phyloP scores from a whole-genome alignment of 768 basidiomycete species.

The Leccinum broughii region DNA sequence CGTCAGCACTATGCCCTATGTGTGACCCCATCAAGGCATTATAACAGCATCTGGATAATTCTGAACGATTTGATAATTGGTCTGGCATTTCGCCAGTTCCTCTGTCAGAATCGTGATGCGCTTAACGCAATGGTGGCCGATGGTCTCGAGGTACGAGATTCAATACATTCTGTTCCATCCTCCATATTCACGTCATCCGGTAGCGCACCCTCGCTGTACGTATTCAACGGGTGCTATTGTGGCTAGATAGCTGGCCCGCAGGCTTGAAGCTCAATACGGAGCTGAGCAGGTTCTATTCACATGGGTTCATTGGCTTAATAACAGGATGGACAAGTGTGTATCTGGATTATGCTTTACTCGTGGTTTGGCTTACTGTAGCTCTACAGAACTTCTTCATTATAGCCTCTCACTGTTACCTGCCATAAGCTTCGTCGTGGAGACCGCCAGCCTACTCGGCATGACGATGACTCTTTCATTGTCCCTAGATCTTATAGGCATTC shows the following conservation, averaged over 20 bases:
- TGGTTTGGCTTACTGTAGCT: constrained; percentile 7
- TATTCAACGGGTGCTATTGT: constrained; percentile 57
- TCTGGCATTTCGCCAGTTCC: constrained; percentile 63
- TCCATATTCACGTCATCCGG: background rate
- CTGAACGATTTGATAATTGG: constrained; percentile 91
- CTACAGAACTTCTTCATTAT: constrained; percentile 22
- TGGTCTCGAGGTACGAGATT: constrained; percentile 41
- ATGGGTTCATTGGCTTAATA: constrained; percentile 64
- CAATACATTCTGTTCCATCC: background rate
- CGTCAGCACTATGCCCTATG: background rate
- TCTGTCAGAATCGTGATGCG: constrained; percentile 61
- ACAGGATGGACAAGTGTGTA: constrained; percentile 71
- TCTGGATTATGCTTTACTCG: background rate
- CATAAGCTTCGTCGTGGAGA: constrained; percentile 36
- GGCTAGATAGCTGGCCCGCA: constrained; percentile 95
- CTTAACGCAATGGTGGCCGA: constrained; percentile 43
- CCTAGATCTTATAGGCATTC: constrained; percentile 62
- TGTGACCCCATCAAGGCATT: constrained; percentile 56
- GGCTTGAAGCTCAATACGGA: constrained; percentile 96
- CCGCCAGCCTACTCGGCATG: constrained; percentile 44
- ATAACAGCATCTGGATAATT: constrained; percentile 89
- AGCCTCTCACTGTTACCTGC: constrained; percentile 23
- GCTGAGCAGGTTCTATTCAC: constrained; percentile 82
- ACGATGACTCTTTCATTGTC: constrained; percentile 68
- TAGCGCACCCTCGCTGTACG: constrained; percentile 31